Percentiles rank a stretch among this genome's conserved stretches.
phyloP scores from a whole-genome alignment of 1,284 basidiomycete genomes.

The Leccinum subrobustum region DNA sequence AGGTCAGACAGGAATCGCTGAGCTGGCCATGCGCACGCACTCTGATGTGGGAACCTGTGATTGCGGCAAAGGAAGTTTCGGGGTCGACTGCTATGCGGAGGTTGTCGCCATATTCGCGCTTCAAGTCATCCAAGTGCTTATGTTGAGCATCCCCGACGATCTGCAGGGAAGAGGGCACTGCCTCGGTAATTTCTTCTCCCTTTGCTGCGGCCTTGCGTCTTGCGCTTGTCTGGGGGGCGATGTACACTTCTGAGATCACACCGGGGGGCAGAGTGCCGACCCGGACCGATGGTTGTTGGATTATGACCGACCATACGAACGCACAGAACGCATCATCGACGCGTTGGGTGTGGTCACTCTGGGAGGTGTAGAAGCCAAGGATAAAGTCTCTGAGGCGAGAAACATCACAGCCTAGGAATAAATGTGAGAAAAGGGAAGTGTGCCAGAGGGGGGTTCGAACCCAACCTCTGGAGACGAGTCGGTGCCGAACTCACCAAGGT shows the following conservation, averaged over 20 bases:
- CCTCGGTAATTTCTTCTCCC: constrained; percentile 47
- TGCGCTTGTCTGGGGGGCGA: constrained; percentile 69
- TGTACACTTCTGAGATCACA: constrained; percentile 61
- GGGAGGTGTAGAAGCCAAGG: constrained; percentile 55
- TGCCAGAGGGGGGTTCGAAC: constrained; percentile 45
- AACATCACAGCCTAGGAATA: constrained; percentile 60
- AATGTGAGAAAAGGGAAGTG: constrained; percentile 28
- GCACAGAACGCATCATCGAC: constrained; percentile 75
- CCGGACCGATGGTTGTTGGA: constrained; percentile 66
- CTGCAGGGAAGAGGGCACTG: constrained; percentile 45
- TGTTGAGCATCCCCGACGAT: constrained; percentile 52
- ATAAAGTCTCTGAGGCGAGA: constrained; percentile 70
- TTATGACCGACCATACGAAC: constrained; percentile 78
- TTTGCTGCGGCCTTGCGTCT: constrained; percentile 59
- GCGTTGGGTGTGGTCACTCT: constrained; percentile 46
- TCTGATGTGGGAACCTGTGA: constrained; percentile 81
- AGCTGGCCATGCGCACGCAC: constrained; percentile 40
- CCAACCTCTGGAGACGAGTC: constrained; percentile 5
- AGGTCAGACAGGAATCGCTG: constrained; percentile 6
- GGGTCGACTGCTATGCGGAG: constrained; percentile 76
- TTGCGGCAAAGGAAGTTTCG: constrained; percentile 70
- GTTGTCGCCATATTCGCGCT: constrained; percentile 52
- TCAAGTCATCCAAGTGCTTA: constrained; percentile 54
- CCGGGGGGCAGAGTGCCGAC: constrained; percentile 65
- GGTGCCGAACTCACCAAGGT: constrained; percentile 55